These are phyloP conservation scores for Gossypium aridum DNA, from an alignment of 441 rosid genomes.

Conservation along the genomic window DNA sequence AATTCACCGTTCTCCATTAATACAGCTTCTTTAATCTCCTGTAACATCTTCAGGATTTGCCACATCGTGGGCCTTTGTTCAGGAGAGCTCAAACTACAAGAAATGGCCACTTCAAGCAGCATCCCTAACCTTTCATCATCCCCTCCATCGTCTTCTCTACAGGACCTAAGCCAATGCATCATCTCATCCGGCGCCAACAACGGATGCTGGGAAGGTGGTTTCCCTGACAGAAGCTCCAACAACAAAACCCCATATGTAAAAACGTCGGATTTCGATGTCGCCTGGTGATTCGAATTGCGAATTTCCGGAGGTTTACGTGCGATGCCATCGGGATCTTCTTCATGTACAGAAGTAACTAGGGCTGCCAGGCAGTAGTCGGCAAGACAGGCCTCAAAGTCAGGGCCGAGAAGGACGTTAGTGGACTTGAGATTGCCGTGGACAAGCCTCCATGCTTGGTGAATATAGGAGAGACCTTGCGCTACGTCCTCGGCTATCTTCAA, in stretches of 20 bases:
- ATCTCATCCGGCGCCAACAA: constrained; percentile 34
- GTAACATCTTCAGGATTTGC: constrained; percentile 88
- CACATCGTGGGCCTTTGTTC: constrained; percentile 93
- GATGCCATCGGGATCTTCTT: constrained; percentile 40
- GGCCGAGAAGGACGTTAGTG: constrained; percentile 73
- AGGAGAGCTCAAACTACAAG: constrained; percentile 56
- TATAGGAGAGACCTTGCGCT: constrained; percentile 85
- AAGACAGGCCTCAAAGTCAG: constrained; percentile 77
- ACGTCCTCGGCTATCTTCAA: constrained; percentile 91
- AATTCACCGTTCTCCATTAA: constrained; percentile 40
- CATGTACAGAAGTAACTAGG: constrained; percentile 37
- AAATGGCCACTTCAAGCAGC: constrained; percentile 67
- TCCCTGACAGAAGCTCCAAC: constrained; percentile 78
- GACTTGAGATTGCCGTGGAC: constrained; percentile 83
- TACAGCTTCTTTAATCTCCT: constrained; percentile 70
- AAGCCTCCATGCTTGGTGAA: constrained; percentile 84
- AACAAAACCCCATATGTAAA: constrained; percentile 75
- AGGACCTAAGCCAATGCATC: constrained; percentile 56
- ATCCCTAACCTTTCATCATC: constrained; percentile 56
- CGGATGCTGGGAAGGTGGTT: constrained; percentile 67
- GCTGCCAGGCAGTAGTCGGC: constrained; percentile 69
- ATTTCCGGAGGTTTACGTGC: constrained; percentile 65
- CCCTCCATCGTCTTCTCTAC: constrained; percentile 55
- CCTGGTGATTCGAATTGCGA: constrained; percentile 33
- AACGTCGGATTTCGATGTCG: constrained; percentile 61